These are phyloP conservation scores for Kregervanrija pseudodelftensis DNA, from an alignment of 805 yeast species.

Conservation along the genomic window DNA sequence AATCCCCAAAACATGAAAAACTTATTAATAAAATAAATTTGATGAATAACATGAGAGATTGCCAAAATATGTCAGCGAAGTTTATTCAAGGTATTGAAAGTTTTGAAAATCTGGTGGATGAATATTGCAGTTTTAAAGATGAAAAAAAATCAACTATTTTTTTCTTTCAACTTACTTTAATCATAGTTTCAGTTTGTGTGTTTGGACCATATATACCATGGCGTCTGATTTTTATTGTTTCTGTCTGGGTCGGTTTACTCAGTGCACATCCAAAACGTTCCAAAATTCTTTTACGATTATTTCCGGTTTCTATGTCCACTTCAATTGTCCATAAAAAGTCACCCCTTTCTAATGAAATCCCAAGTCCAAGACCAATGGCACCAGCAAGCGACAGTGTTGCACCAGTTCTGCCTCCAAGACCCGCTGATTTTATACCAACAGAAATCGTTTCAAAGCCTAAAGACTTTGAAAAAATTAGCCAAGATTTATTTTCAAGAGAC, in stretches of 20 bases:
- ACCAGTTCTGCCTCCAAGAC: too few relatives aligned
- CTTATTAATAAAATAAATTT: slow-evolving; percentile 15
- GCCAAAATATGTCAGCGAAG: slow-evolving; percentile 58
- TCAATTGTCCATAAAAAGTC: too few relatives aligned
- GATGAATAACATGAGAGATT: slow-evolving; percentile 59
- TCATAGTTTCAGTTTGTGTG: slow-evolving; percentile 34
- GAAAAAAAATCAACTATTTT: slow-evolving; percentile 58
- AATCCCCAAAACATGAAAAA: too few relatives aligned
- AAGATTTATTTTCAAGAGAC: not conserved
- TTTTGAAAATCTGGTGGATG: slow-evolving; percentile 48
- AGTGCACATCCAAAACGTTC: slow-evolving; percentile 50
- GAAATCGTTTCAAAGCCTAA: too few relatives aligned
- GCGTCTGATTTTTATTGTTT: slow-evolving; percentile 44
- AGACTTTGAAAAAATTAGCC: too few relatives aligned
- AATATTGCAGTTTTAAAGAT: slow-evolving; percentile 63
- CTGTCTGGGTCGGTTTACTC: slow-evolving; percentile 49
- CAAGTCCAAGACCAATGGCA: not conserved
- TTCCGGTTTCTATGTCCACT: too few relatives aligned
- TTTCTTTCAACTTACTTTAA: slow-evolving; percentile 36
- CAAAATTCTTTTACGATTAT: slow-evolving; percentile 7
- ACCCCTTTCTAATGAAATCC: not conserved
- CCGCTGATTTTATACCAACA: too few relatives aligned
- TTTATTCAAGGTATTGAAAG: slow-evolving; percentile 43
- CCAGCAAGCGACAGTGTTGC: not conserved
- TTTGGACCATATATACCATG: slow-evolving; percentile 54